These are phyloP conservation scores for Trametes elegans DNA, from an alignment of 768 basidiomycete species.

Conservation along the genomic window DNA sequence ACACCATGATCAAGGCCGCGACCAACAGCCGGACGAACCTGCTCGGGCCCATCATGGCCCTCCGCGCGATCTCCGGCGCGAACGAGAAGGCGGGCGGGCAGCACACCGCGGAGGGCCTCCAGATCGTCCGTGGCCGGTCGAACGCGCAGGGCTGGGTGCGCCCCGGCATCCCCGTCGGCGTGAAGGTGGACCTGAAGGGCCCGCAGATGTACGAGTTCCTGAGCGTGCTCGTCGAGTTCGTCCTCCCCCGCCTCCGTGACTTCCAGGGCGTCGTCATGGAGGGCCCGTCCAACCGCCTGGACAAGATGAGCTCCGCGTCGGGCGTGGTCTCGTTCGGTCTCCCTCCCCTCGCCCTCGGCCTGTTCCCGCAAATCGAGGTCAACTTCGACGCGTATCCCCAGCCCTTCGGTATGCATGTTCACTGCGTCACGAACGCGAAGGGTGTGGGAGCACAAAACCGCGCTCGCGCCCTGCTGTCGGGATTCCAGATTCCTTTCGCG, in stretches of 20 bases:
- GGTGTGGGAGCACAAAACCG: slow-evolving; percentile 90
- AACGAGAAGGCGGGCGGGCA: slow-evolving; percentile 70
- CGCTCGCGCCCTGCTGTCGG: slow-evolving; percentile 84
- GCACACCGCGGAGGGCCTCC: slow-evolving; percentile 69
- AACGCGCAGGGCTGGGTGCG: slow-evolving; percentile 81
- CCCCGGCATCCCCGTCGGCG: slow-evolving; percentile 77
- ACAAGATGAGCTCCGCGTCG: slow-evolving; percentile 73
- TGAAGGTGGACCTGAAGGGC: slow-evolving; percentile 87
- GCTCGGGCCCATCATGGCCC: slow-evolving; percentile 81
- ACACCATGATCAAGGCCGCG: slow-evolving; percentile 84
- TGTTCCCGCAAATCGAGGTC: slow-evolving; percentile 96
- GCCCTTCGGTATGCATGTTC: slow-evolving; percentile 88
- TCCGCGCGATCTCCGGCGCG: slow-evolving; percentile 87
- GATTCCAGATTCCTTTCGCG: slow-evolving; percentile 88
- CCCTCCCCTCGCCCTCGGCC: slow-evolving; percentile 75
- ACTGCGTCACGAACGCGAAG: slow-evolving; percentile 85
- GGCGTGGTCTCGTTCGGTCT: slow-evolving; percentile 92
- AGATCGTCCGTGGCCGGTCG: slow-evolving; percentile 70
- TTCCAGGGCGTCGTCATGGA: slow-evolving; percentile 83
- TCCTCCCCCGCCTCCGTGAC: slow-evolving; percentile 90
- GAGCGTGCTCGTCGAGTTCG: slow-evolving; percentile 85
- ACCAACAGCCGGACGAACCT: slow-evolving; percentile 67
- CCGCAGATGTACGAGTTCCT: slow-evolving; percentile 96
- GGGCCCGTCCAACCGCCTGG: slow-evolving; percentile 63
- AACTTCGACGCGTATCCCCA: slow-evolving; percentile 89